Evolutionary conservation across 139 green algal genomes (phyloP).

Genomic region (Monoraphidium neglectum): DNA sequence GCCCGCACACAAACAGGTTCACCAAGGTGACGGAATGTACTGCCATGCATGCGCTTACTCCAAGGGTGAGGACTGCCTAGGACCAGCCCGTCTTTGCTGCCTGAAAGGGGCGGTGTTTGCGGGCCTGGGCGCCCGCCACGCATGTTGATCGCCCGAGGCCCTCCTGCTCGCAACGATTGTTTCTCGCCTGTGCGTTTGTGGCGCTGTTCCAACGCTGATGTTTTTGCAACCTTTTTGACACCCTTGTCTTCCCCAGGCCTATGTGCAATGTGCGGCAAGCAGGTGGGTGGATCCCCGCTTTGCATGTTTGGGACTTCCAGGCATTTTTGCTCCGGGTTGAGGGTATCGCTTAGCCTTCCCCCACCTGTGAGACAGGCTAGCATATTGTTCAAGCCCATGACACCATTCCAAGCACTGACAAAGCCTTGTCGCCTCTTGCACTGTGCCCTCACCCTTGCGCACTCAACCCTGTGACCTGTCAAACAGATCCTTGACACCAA

Average conservation of each 20-base stretch:
- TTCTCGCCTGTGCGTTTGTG: background rate
- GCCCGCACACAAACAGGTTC: too few species aligned
- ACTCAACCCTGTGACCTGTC: too few species aligned
- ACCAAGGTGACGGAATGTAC: constrained; percentile 56
- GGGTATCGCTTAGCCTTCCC: too few species aligned
- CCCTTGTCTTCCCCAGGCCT: constrained; percentile 41
- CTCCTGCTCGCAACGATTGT: background rate
- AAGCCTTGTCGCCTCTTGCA: too few species aligned
- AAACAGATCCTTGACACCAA: constrained; percentile 66
- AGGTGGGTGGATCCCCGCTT: too few species aligned
- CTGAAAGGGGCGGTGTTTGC: background rate
- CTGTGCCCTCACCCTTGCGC: too few species aligned
- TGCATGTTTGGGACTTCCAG: too few species aligned
- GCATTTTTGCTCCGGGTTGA: too few species aligned
- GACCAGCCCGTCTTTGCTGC: background rate
- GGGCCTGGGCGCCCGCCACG: background rate
- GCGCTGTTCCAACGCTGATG: background rate
- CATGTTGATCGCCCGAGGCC: background rate
- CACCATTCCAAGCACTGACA: too few species aligned
- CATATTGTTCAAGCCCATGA: too few species aligned
- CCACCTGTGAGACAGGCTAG: too few species aligned
- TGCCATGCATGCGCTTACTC: constrained; percentile 77
- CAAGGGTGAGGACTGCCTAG: constrained; percentile 34
- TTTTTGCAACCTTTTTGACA: background rate
- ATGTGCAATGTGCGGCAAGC: constrained; percentile 73